Evolutionary conservation across 768 basidiomycete genomes (phyloP), one percentile per base, ranked within the genome.

Genomic region (Strobilomyces dryophilus): DNA sequence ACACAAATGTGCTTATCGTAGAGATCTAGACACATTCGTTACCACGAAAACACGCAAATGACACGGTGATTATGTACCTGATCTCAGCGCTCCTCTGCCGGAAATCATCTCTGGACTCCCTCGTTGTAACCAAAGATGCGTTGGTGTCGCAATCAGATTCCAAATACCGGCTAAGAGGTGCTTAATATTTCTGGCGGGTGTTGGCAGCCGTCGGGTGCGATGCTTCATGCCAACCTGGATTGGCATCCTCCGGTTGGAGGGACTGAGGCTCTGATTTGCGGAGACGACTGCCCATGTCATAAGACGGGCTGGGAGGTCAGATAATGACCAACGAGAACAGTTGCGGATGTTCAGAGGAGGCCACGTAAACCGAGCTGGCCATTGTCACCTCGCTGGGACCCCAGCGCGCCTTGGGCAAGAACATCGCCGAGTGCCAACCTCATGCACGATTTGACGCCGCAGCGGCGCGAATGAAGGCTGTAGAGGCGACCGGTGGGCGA

Each of bases 401-500:
- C 65, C 73, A 89, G 1, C 77, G 72, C 70, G 98, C 90, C 70
- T 78, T 88, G 1, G 85, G 83, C 59, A 82, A 73, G 76, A 98
- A 93, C 2, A 63, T 74, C 24, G 76, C 56, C 0, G 75, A 79
- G 67, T 97, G 98, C 97, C 97, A 99, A n/a, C n/a, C n/a, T n/a
- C n/a, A n/a, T n/a, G n/a, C n/a, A n/a, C n/a, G n/a, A n/a, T n/a
- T n/a, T n/a, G n/a, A n/a, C n/a, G n/a, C n/a, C n/a, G n/a, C n/a
- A n/a, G n/a, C n/a, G n/a, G n/a, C n/a, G n/a, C n/a, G n/a, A n/a
- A n/a, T n/a, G n/a, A n/a, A n/a, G n/a, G n/a, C n/a, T n/a, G n/a
- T n/a, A n/a, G n/a, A n/a, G n/a, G n/a, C n/a, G n/a, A n/a, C n/a
- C n/a, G n/a, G n/a, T n/a, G n/a, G n/a, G n/a, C n/a, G n/a, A n/a